A percentile compares a stretch with the other conserved stretches of the same genome.
These are phyloP conservation scores for Biscogniauxia marginata DNA, from an alignment of 2,329 filamentous ascomycete genomes.

Conservation along the genomic window DNA sequence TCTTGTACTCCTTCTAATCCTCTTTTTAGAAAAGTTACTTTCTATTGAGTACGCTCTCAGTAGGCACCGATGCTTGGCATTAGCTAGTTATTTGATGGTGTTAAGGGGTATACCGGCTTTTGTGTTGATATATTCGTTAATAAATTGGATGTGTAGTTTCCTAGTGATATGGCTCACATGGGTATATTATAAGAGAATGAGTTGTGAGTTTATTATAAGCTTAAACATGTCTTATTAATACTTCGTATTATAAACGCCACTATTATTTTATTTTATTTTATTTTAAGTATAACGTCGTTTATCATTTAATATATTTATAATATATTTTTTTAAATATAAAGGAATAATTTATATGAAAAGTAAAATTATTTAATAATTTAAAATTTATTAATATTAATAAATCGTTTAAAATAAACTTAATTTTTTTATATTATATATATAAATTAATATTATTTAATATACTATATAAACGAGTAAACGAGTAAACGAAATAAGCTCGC, in stretches of 20 bases:
- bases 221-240: neutral
- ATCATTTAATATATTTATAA: conserved; percentile 25
- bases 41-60: neutral
- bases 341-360: too few relatives aligned
- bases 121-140: conserved; percentile 12
- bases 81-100: conserved; percentile 14
- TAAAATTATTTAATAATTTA: too few relatives aligned
- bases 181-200: conserved; percentile 22
- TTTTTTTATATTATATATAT: too few relatives aligned
- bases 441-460: too few relatives aligned
- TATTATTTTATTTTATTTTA: conserved; percentile 21
- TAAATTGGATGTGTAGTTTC: conserved; percentile 12
- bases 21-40: neutral
- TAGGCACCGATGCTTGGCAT: conserved; percentile 8
- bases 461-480: too few relatives aligned
- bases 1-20: neutral
- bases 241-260: conserved; percentile 19
- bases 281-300: conserved; percentile 24
- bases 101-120: conserved; percentile 11
- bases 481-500: too few relatives aligned
- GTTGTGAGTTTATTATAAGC: conserved; percentile 17
- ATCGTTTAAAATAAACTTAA: too few relatives aligned
- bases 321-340: conserved; percentile 20
- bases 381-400: too few relatives aligned
- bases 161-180: conserved; percentile 25